Percentiles rank a stretch among this genome's conserved stretches.
These are phyloP conservation scores for Piedraia hortae DNA, from an alignment of 2,329 filamentous ascomycete genomes.

Conservation along the genomic window DNA sequence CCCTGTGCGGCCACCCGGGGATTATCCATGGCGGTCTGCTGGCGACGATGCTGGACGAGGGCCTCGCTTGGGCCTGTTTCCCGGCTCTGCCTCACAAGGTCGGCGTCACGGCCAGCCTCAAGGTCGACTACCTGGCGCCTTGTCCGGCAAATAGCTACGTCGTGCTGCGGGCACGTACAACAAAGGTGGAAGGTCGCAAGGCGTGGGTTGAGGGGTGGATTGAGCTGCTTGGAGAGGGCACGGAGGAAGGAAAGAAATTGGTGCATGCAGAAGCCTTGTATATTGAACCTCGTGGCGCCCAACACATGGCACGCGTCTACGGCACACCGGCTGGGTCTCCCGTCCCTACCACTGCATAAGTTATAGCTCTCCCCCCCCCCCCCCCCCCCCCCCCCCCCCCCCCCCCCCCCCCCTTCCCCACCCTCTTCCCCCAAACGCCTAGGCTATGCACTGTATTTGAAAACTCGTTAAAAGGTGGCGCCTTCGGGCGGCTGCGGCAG, in stretches of 20 bases:
- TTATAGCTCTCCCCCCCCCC: not conserved
- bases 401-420: not conserved
- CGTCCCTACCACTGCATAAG: not conserved
- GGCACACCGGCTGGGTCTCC: conserved; percentile 2
- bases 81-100: conserved; percentile 64
- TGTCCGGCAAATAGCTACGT: conserved; percentile 48
- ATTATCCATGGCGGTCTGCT: conserved; percentile 77
- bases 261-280: conserved; percentile 71
- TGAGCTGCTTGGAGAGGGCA: conserved; percentile 37
- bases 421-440: no score
- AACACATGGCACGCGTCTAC: conserved; percentile 16
- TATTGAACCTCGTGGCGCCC: conserved; percentile 61
- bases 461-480: conserved; percentile 24
- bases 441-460: no score
- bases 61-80: conserved; percentile 67
- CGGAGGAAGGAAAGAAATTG: conserved; percentile 29
- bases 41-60: conserved; percentile 82
- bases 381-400: not conserved
- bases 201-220: conserved; percentile 78
- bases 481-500: conserved; percentile 81
- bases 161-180: conserved; percentile 52
- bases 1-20: conserved; percentile 68
- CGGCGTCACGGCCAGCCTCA: conserved; percentile 65
- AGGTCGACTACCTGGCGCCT: conserved; percentile 55
- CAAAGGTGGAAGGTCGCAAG: conserved; percentile 72